Percentiles rank a stretch among this genome's conserved stretches.
Evolutionary conservation across 2,329 filamentous ascomycete genomes (phyloP).

Genomic region (Exophiala calicioides): DNA sequence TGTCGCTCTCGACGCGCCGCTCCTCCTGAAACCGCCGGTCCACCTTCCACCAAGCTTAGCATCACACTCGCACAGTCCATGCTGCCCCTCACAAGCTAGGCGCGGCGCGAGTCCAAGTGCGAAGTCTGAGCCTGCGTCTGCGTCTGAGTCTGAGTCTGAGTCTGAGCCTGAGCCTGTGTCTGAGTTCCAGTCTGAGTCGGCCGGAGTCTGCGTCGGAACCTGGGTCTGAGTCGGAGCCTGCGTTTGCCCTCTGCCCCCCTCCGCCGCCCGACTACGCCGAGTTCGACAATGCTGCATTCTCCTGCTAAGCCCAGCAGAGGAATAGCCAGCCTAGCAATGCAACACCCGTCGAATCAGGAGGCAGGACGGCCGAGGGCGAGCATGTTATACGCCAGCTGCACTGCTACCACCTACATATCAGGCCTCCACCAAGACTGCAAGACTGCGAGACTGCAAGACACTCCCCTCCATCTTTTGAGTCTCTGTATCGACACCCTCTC

Average conservation of each 20-base stretch:
- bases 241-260: too few species aligned
- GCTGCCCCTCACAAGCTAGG: slow-evolving; percentile 17
- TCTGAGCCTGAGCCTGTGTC: background rate
- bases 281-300: too few species aligned
- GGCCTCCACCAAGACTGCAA: slow-evolving; percentile 18
- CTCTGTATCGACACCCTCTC: slow-evolving; percentile 7
- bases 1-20: slow-evolving; percentile 22
- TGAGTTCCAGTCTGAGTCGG: too few species aligned
- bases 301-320: slow-evolving; percentile 8
- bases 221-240: too few species aligned
- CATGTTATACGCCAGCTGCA: background rate
- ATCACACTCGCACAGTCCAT: slow-evolving; percentile 17
- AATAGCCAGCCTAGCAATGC: slow-evolving; percentile 18
- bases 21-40: slow-evolving; percentile 25
- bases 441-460: too few species aligned
- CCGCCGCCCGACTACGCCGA: too few species aligned
- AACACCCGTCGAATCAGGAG: slow-evolving; percentile 14
- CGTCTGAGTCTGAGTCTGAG: slow-evolving; percentile 10
- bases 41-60: slow-evolving; percentile 18
- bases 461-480: slow-evolving; percentile 15
- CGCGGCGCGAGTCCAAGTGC: slow-evolving; percentile 28
- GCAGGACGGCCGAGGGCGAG: background rate
- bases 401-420: slow-evolving; percentile 11
- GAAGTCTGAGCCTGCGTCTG: too few species aligned
- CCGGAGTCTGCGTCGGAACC: too few species aligned